Percentiles rank a stretch among this genome's conserved stretches.
These are phyloP conservation scores for Passiflora organensis DNA, from an alignment of 345 rosid species.

Conservation along the genomic window DNA sequence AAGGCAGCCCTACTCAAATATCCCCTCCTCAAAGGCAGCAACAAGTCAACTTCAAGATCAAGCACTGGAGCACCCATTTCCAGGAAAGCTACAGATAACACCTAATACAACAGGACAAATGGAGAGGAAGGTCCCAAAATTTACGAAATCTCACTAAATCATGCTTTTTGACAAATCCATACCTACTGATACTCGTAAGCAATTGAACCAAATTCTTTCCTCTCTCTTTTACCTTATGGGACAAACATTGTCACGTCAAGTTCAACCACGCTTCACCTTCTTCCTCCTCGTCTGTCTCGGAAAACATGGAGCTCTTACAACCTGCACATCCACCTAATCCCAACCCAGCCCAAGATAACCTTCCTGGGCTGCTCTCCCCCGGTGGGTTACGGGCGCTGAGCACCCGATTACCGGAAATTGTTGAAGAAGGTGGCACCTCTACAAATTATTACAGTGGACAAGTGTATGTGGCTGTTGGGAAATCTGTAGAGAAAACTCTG, in stretches of 20 bases:
- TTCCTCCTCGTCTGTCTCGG: neutral
- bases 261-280: neutral
- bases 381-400: conserved; percentile 9
- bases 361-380: conserved; percentile 19
- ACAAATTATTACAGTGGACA: conserved; percentile 17
- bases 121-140: too few relatives aligned
- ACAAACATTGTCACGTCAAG: too few relatives aligned
- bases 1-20: too few relatives aligned
- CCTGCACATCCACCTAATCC: conserved; percentile 24
- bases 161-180: neutral
- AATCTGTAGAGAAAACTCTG: conserved; percentile 38
- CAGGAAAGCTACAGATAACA: too few relatives aligned
- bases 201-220: too few relatives aligned
- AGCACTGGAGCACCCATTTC: too few relatives aligned
- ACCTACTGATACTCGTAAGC: too few relatives aligned
- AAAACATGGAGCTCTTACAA: conserved; percentile 33
- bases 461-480: conserved; percentile 61
- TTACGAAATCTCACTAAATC: neutral
- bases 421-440: conserved; percentile 17
- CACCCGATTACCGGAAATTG: conserved; percentile 26
- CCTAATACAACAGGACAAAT: too few relatives aligned
- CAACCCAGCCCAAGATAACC: conserved; percentile 11
- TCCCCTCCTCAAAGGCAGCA: too few relatives aligned
- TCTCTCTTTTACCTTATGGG: neutral
- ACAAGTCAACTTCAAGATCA: too few relatives aligned